Conservation (phyloP, 2,329 filamentous ascomycete species). For the Trichoderma koningiopsis region DNA sequence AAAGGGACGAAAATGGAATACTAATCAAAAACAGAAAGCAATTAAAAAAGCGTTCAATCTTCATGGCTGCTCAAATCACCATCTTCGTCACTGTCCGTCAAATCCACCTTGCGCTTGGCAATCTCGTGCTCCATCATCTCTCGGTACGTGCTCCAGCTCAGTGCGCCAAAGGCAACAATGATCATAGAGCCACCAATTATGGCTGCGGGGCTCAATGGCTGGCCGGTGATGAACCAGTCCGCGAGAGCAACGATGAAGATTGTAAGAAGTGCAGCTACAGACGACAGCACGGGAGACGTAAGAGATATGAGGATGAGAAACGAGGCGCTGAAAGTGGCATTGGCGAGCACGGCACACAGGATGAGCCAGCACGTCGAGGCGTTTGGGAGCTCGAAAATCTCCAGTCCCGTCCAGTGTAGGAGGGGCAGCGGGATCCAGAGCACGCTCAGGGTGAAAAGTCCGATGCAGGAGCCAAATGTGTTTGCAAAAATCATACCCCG, state of each 20-base stretch:
- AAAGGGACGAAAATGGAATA: neutral
- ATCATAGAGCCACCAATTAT: conserved; percentile 84
- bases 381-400: conserved; percentile 79
- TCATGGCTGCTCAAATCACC: conserved; percentile 42
- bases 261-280: conserved; percentile 88
- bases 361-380: conserved; percentile 81
- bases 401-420: conserved; percentile 75
- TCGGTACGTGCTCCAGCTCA: conserved; percentile 89
- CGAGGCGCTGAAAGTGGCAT: conserved; percentile 88
- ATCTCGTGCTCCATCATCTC: conserved; percentile 86
- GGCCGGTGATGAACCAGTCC: conserved; percentile 83
- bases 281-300: conserved; percentile 88
- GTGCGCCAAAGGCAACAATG: conserved; percentile 79
- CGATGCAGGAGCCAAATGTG: conserved; percentile 85
- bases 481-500: conserved; percentile 97
- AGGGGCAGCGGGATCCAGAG: conserved; percentile 92
- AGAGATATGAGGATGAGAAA: conserved; percentile 92
- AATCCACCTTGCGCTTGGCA: conserved; percentile 53
- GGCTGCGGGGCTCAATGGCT: conserved; percentile 72
- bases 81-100: conserved; percentile 53
- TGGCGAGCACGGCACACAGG: conserved; percentile 77
- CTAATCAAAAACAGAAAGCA: neutral
- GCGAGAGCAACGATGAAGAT: conserved; percentile 95
- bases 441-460: conserved; percentile 79
- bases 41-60: conserved; percentile 27